Percentiles rank a stretch among this genome's conserved stretches.
Conservation (phyloP, 1,284 basidiomycete genomes). For the Xerocomus amazonicus region DNA sequence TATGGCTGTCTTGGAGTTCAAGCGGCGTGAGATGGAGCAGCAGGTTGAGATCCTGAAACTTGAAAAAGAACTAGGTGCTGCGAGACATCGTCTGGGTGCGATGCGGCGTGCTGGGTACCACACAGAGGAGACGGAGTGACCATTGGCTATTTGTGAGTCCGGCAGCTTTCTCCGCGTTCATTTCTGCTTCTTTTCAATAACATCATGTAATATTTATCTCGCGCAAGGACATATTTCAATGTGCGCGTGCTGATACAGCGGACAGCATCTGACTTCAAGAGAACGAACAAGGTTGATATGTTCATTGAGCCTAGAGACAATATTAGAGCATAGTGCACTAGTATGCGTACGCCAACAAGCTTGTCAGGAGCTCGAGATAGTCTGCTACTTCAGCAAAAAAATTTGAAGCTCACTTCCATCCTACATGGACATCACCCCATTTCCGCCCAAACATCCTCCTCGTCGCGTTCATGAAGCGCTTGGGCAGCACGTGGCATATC, state of each 20-base stretch:
- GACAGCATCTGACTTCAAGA: too few species aligned
- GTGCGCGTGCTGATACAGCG: background rate
- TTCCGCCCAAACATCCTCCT: slow-evolving; percentile 70
- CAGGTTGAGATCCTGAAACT: slow-evolving; percentile 96
- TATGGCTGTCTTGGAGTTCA: slow-evolving; percentile 96
- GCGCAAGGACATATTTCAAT: background rate
- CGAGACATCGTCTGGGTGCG: slow-evolving; percentile 79
- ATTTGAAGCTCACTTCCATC: background rate
- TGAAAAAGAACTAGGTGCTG: slow-evolving; percentile 92
- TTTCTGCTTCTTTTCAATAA: slow-evolving; percentile 9
- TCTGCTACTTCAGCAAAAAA: background rate
- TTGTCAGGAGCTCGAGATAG: background rate
- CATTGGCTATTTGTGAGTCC: background rate
- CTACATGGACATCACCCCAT: slow-evolving; percentile 42
- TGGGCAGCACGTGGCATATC: slow-evolving; percentile 58
- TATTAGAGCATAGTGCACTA: background rate
- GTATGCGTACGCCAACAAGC: background rate
- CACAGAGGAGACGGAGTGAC: slow-evolving; percentile 70
- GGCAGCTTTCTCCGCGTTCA: background rate
- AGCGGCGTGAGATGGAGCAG: slow-evolving; percentile 97
- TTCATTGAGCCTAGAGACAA: background rate
- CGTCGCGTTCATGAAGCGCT: slow-evolving; percentile 53
- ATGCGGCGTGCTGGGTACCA: slow-evolving; percentile 92
- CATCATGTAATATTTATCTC: slow-evolving; percentile 24
- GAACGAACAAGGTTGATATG: too few species aligned